phyloP scores from a whole-genome alignment of 1,284 basidiomycete genomes.

The Coniferiporia weirii region DNA sequence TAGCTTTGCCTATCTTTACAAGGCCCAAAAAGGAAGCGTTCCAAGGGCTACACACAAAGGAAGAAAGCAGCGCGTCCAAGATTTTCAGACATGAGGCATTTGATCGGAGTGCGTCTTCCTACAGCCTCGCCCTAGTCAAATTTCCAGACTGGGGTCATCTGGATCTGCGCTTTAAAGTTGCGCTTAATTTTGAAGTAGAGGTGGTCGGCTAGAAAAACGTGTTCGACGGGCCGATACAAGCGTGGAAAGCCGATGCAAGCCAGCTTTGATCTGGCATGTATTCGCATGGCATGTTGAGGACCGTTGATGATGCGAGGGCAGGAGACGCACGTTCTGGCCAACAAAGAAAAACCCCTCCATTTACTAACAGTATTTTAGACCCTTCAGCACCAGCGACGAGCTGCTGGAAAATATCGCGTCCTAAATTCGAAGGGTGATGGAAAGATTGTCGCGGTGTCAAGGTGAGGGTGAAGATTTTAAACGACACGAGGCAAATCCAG shows the following conservation, averaged over 20 bases:
- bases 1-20: neutral
- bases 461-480: neutral
- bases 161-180: neutral
- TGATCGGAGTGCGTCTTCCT: neutral
- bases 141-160: neutral
- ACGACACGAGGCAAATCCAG: slow-evolving; percentile 5
- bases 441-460: neutral
- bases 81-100: slow-evolving; percentile 6
- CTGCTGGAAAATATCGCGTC: neutral
- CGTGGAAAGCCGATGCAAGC: neutral
- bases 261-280: neutral
- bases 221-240: neutral
- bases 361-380: neutral
- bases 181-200: neutral
- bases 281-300: neutral
- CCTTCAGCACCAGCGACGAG: neutral
- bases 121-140: neutral
- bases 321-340: neutral
- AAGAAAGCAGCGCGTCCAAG: neutral
- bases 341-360: neutral
- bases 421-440: neutral
- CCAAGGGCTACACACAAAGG: slow-evolving; percentile 4
- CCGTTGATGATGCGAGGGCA: neutral
- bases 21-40: slow-evolving; percentile 1
- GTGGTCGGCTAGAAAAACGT: slow-evolving; percentile 2